Evolutionary conservation across 257 asterid genomes (phyloP), one percentile per base, ranked within the genome.

Genomic region (Lycium barbarum): DNA sequence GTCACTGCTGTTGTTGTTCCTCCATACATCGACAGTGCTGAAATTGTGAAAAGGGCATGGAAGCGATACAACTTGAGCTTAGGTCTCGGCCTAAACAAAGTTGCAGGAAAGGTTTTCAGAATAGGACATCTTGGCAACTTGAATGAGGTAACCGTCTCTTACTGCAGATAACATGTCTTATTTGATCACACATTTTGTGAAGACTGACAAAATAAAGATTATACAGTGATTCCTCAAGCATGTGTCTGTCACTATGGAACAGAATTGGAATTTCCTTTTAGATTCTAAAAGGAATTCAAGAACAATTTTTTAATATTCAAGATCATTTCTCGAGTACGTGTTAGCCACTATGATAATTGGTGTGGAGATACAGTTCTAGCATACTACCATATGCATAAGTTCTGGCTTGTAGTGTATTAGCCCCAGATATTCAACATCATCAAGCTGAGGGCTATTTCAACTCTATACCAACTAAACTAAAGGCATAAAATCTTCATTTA

Each of bases 111-210:
- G 87, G 99, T 95, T 85, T 97, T 97, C 93, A 89, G 98, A 88
- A 97, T 97, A 87, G 99, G 99, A 13, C 99, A 97, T 92, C 99
- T 97, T 84, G 99, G 99, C 80, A 92, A 89, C 87, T 88, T 97
- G 76, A 97, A 97, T 65, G 98, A 97, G 96, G 99, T 96, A 78
- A 26, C 33, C 11, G 3, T 79, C 82, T 79, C 65, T 7, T 61
- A 13, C 12, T n/a, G 26, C 15, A 76, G 73, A 58, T 63, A 9
- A 81, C 53, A 49, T 49, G 22, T 51, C 63, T 76, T 22, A 76
- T 74, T 74, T 74, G 0, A 49, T 76, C 3, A 10, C 47, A 33
- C 63, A 51, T 76, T 22, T 20, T 51, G 7, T 12, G 40, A 74
- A 74, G 38, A 3, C 7, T 43, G 43, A 71, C 3, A 43, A n/a